Base-by-base conservation (phyloP, 1,139 yeast species). In the Entelexis paramagnoliae region DNA sequence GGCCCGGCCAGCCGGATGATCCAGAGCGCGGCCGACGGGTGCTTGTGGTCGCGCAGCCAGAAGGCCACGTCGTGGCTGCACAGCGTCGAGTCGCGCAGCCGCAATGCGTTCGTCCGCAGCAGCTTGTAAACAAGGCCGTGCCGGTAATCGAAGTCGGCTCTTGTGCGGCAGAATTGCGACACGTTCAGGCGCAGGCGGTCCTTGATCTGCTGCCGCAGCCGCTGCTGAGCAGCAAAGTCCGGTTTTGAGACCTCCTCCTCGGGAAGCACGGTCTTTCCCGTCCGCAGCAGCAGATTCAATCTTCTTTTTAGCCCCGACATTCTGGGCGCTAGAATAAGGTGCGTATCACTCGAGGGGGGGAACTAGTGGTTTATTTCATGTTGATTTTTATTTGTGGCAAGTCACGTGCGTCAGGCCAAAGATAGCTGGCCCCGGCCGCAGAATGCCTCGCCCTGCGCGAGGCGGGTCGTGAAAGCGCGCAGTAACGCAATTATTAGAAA, bases 71-170 rank as follows among this genome's bases (percentile, higher is more conserved):
- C 62, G 33, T 59, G 60, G 29, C 55, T 34, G 16, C 57, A 49
- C 26, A 59, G 44, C 2, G 58, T 54, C n/a, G 59, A 56, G 51
- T 59, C 56, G 5, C 26, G 26, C 30, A 59, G 52, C 20, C 62
- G 40, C 20, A 48, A 20, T 5, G 51, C 49, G 16, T 34, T 30
- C 3, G 61, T 59, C 22, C 52, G 50, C 50, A 59, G 53, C 39
- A 57, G 32, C 29, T 58, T 59, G 50, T 51, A 53, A 1, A 56
- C 61, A 10, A 59, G 55, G 30, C 62, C 62, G 40, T 59, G 62
- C 19, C 51, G 51, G 39, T 45, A 32, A 40, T 59, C 53, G 36
- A 59, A 59, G 11, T 28, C 35, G 5, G 58, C 48, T 19, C 30
- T 43, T 5, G 49, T 40, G 19, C 52, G 46, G 48, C 58, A 54